phyloP scores from a whole-genome alignment of 2,329 filamentous ascomycete genomes.

The Geosmithia morbida region DNA sequence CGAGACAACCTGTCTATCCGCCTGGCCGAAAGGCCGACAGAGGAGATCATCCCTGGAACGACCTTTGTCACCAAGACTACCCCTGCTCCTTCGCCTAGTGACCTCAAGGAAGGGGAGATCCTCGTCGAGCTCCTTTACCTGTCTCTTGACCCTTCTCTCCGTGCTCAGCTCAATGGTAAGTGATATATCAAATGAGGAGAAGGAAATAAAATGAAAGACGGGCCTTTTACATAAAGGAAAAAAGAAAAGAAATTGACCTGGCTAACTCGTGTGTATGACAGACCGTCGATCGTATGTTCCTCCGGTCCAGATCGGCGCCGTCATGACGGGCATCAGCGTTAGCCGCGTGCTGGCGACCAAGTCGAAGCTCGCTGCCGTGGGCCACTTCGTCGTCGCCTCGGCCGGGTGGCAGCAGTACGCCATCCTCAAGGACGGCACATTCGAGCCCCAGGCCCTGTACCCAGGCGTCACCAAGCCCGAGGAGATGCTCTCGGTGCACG shows the following conservation, averaged over 20 bases:
- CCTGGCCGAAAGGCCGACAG: slow-evolving; percentile 49
- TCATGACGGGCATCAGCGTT: slow-evolving; percentile 52
- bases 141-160: slow-evolving; percentile 63
- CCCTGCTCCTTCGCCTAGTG: slow-evolving; percentile 32
- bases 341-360: slow-evolving; percentile 44
- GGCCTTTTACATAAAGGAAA: too few species aligned
- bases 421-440: slow-evolving; percentile 36
- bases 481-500: slow-evolving; percentile 47
- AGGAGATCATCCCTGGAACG: slow-evolving; percentile 45
- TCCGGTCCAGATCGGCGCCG: slow-evolving; percentile 51
- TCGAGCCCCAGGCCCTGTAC: slow-evolving; percentile 23
- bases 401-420: slow-evolving; percentile 55
- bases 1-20: slow-evolving; percentile 34
- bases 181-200: background rate
- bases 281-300: slow-evolving; percentile 43
- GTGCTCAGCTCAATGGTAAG: slow-evolving; percentile 50
- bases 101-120: slow-evolving; percentile 50
- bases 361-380: slow-evolving; percentile 35
- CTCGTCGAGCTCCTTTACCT: slow-evolving; percentile 48
- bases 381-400: slow-evolving; percentile 39
- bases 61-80: slow-evolving; percentile 44
- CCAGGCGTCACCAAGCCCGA: slow-evolving; percentile 29
- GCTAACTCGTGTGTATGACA: background rate
- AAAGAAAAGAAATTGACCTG: background rate
- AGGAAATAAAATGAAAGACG: too few species aligned